These are phyloP conservation scores for Zea mays DNA, from an alignment of 176 grass and related monocot species.

Conservation along the genomic window DNA sequence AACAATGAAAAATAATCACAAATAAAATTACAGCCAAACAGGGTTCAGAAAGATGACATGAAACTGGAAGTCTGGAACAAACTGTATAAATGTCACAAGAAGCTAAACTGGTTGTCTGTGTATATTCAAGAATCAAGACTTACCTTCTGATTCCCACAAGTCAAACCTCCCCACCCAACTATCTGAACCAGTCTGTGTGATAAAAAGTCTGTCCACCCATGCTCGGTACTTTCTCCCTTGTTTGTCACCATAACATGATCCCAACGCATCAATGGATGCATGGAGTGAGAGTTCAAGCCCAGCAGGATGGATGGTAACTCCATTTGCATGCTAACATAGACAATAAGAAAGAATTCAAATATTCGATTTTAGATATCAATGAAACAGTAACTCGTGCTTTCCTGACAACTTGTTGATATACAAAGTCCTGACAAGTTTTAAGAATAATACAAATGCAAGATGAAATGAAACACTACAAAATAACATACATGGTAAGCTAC, in stretches of 20 bases:
- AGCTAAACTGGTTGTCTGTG: constrained; percentile 18
- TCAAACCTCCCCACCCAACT: constrained; percentile 77
- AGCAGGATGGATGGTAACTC: constrained; percentile 64
- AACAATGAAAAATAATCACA: neutral
- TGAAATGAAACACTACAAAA: neutral
- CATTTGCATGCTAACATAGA: constrained; percentile 57
- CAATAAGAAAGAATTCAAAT: constrained; percentile 17
- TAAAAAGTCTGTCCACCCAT: constrained; percentile 77
- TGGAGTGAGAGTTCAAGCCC: constrained; percentile 60
- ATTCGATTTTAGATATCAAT: neutral
- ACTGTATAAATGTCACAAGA: constrained; percentile 16
- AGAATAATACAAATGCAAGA: neutral
- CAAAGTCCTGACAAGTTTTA: neutral
- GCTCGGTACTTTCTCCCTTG: constrained; percentile 60
- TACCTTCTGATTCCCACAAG: constrained; percentile 77
- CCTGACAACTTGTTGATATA: neutral
- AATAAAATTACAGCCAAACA: neutral
- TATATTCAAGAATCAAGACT: constrained; percentile 26
- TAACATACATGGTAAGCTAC: constrained; percentile 1
- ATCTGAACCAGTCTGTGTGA: constrained; percentile 58
- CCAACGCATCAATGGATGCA: constrained; percentile 51
- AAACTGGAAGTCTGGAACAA: constrained; percentile 3
- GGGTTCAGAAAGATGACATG: neutral
- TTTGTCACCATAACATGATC: constrained; percentile 68
- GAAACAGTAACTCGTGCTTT: neutral